Conservation (phyloP, 1,139 yeast species). For the Geotrichum carabidarum region DNA sequence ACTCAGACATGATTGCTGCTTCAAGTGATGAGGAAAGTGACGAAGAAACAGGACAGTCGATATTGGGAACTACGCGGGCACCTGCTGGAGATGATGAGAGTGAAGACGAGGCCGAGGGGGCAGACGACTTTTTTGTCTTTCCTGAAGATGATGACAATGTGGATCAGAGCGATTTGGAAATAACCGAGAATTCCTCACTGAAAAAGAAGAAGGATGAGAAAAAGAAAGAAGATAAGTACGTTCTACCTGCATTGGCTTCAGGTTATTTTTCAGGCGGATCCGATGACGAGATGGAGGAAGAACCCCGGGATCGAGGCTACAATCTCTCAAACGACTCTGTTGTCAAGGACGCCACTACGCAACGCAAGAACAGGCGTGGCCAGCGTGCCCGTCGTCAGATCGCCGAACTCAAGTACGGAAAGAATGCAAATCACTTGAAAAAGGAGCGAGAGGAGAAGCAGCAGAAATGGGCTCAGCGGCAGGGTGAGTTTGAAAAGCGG, state of each 20-base stretch:
- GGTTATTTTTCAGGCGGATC: conserved; percentile 81
- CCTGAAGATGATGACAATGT: conserved; percentile 19
- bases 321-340: conserved; percentile 55
- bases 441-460: conserved; percentile 52
- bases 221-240: conserved; percentile 32
- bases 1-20: conserved; percentile 19
- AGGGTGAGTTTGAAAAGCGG: conserved; percentile 63
- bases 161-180: conserved; percentile 12
- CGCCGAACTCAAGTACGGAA: conserved; percentile 89
- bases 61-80: conserved; percentile 20
- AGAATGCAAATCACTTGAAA: conserved; percentile 73
- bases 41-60: conserved; percentile 34
- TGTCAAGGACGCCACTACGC: conserved; percentile 51
- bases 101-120: conserved; percentile 18
- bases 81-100: conserved; percentile 28
- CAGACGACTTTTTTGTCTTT: conserved; percentile 18
- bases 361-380: conserved; percentile 84
- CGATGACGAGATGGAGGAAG: conserved; percentile 44
- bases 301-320: conserved; percentile 25
- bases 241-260: conserved; percentile 63
- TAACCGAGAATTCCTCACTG: conserved; percentile 31
- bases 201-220: conserved; percentile 35
- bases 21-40: conserved; percentile 24
- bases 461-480: conserved; percentile 50
- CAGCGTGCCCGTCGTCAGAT: conserved; percentile 95